Evolutionary conservation across 345 rosid genomes (phyloP).

Genomic region (Excoecaria cochinchinensis): DNA sequence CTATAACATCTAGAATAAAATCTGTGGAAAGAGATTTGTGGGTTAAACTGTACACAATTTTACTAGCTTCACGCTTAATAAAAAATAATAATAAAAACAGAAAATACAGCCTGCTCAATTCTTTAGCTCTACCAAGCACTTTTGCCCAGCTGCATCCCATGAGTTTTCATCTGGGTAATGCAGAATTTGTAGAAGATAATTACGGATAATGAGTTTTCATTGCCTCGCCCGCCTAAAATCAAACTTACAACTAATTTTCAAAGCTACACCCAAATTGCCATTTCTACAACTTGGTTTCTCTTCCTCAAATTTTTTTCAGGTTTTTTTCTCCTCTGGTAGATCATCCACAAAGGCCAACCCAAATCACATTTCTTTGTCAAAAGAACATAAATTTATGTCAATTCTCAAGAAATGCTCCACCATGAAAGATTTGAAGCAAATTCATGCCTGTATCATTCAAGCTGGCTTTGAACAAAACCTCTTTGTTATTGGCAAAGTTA

Average conservation of each 20-base stretch:
- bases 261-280: neutral
- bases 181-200: neutral
- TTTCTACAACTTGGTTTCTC: neutral
- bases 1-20: neutral
- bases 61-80: too few species aligned
- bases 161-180: neutral
- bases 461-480: conserved; percentile 28
- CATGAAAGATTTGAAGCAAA: conserved; percentile 23
- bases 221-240: conserved; percentile 26
- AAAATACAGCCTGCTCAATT: too few species aligned
- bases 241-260: neutral
- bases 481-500: conserved; percentile 32
- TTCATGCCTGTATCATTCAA: conserved; percentile 36
- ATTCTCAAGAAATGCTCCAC: conserved; percentile 38
- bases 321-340: neutral
- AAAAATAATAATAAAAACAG: neutral
- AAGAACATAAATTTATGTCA: conserved; percentile 23
- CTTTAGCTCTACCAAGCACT: too few species aligned
- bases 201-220: conserved; percentile 1
- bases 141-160: too few species aligned
- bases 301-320: neutral
- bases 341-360: neutral
- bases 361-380: neutral
- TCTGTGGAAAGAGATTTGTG: neutral
- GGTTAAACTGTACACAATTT: too few species aligned